phyloP scores from a whole-genome alignment of 345 rosid species.

The Lagerstroemia speciosa region DNA sequence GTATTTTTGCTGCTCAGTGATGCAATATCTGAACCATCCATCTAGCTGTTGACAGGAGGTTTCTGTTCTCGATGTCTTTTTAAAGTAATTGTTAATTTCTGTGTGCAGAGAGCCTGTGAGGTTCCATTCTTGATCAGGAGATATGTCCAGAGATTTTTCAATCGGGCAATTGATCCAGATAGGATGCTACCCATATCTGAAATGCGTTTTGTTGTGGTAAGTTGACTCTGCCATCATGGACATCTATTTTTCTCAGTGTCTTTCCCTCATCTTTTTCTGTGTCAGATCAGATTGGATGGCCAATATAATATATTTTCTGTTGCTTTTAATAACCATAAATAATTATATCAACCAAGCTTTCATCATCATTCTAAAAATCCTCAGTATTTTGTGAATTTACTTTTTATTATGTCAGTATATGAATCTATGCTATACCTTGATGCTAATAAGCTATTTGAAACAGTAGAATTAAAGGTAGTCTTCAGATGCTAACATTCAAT shows the following conservation, averaged over 20 bases:
- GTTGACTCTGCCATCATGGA: neutral
- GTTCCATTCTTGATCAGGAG: constrained; percentile 63
- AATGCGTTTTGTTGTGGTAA: constrained; percentile 65
- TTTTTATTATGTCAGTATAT: neutral
- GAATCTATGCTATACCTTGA: neutral
- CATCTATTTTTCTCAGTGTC: neutral
- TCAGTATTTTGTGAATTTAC: neutral
- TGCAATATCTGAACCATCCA: too few relatives aligned
- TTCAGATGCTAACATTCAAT: too few relatives aligned
- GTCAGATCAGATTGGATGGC: neutral
- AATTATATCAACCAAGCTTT: neutral
- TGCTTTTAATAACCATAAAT: neutral
- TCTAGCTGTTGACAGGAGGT: neutral
- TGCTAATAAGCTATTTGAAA: neutral
- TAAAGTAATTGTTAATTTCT: constrained; percentile 3
- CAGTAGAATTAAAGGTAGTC: neutral
- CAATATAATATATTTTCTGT: neutral
- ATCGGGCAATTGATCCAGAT: constrained; percentile 65
- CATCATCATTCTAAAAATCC: neutral
- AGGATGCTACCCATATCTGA: constrained; percentile 34
- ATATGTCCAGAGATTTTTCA: constrained; percentile 30
- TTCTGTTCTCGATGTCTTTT: neutral
- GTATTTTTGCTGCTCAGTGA: neutral
- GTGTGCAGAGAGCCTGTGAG: constrained; percentile 48
- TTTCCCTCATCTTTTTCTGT: neutral